Conservation (phyloP, 108 stramenopile genomes). For the Epithemia pelagica region DNA sequence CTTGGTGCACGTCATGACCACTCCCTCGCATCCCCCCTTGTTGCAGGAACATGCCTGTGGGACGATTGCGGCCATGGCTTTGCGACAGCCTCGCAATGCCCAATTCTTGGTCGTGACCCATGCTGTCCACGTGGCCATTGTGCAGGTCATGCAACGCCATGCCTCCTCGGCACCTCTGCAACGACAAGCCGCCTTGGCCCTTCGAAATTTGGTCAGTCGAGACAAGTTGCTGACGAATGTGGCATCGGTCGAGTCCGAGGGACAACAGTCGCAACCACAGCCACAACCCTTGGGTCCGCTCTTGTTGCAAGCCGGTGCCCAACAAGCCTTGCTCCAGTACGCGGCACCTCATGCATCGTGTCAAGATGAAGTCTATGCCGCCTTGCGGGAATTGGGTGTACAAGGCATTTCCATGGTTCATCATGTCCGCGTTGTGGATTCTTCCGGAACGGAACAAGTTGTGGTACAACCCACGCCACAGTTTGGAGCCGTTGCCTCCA, state of each 20-base stretch:
- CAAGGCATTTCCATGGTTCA: not conserved
- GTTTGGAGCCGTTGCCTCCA: constrained; percentile 9
- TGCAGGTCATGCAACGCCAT: constrained; percentile 67
- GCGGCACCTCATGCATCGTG: constrained; percentile 70
- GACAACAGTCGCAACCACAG: not conserved
- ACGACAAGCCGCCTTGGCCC: constrained; percentile 78
- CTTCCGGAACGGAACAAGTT: not conserved
- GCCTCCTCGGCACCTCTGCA: constrained; percentile 51
- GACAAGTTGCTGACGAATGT: not conserved
- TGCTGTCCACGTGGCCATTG: constrained; percentile 33
- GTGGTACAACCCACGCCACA: not conserved
- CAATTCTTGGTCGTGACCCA: constrained; percentile 38
- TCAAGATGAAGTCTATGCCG: constrained; percentile 89
- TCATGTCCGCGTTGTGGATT: not conserved
- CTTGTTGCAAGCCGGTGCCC: constrained; percentile 68
- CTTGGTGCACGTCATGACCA: not conserved
- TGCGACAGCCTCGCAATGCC: constrained; percentile 76
- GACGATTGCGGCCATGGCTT: constrained; percentile 78
- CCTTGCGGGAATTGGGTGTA: constrained; percentile 75
- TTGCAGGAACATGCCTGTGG: constrained; percentile 84
- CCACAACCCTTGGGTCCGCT: constrained; percentile 6
- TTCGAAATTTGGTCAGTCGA: constrained; percentile 82
- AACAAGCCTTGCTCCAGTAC: constrained; percentile 56
- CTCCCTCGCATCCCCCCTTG: constrained; percentile 1
- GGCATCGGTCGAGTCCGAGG: not conserved